Conservation (phyloP, 2,329 filamentous ascomycete species). For the Colletotrichum tropicicola region DNA sequence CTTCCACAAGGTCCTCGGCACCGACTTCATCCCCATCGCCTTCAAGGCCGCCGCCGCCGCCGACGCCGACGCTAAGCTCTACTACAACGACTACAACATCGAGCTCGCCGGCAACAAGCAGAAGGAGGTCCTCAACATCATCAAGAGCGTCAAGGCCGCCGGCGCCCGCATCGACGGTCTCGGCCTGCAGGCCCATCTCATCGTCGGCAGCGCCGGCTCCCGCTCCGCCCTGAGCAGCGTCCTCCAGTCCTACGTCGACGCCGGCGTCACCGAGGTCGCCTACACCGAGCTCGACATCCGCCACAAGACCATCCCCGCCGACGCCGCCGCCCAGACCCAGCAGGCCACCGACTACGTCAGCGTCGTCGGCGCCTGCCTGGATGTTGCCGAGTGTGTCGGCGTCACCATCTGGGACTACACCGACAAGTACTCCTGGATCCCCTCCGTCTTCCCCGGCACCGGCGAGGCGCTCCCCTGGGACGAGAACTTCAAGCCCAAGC, state of each 20-base stretch:
- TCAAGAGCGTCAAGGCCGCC: conserved; percentile 43
- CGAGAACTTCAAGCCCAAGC: conserved; percentile 46
- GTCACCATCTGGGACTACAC: conserved; percentile 49
- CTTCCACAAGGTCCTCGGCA: conserved; percentile 54
- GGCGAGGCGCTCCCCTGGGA: conserved; percentile 50
- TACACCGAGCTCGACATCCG: conserved; percentile 61
- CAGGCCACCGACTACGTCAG: conserved; percentile 55
- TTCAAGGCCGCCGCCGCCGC: conserved; percentile 54
- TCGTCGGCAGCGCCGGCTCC: conserved; percentile 50
- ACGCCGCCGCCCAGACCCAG: conserved; percentile 44
- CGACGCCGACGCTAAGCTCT: conserved; percentile 51
- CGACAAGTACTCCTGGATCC: conserved; percentile 50
- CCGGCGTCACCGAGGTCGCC: conserved; percentile 54
- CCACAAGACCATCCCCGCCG: conserved; percentile 52
- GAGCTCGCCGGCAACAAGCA: conserved; percentile 62
- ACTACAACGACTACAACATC: conserved; percentile 55
- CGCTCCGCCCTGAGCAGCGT: conserved; percentile 51
- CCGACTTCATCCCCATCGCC: conserved; percentile 53
- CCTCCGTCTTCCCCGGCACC: conserved; percentile 44
- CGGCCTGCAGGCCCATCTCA: conserved; percentile 60
- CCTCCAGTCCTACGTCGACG: conserved; percentile 59
- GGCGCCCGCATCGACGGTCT: conserved; percentile 61
- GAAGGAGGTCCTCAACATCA: conserved; percentile 46
- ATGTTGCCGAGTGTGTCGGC: conserved; percentile 43
- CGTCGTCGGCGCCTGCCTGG: conserved; percentile 42